phyloP scores from a whole-genome alignment of 768 basidiomycete genomes.

The Collybia mongolica region DNA sequence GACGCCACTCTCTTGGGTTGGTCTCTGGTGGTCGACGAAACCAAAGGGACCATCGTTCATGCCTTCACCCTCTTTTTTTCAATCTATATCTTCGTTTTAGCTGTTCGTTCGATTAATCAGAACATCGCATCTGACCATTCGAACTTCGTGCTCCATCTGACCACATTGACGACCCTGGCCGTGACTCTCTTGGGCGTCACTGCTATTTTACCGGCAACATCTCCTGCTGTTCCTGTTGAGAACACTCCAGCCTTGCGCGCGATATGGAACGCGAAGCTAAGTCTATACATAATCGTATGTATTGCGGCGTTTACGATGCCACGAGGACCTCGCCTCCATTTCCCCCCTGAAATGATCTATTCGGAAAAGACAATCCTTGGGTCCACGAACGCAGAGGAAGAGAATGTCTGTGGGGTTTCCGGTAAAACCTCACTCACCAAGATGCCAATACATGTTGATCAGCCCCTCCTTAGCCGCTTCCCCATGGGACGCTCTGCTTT shows the following conservation, averaged over 20 bases:
- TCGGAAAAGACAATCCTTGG: conserved; percentile 62
- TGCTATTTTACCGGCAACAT: conserved; percentile 55
- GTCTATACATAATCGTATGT: conserved; percentile 47
- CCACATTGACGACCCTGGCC: conserved; percentile 52
- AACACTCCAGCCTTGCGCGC: conserved; percentile 19
- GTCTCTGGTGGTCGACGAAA: conserved; percentile 35
- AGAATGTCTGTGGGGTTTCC: conserved; percentile 72
- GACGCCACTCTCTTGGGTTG: conserved; percentile 58
- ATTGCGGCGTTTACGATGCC: conserved; percentile 52
- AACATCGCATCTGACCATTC: conserved; percentile 38
- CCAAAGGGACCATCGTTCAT: conserved; percentile 31
- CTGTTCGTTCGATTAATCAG: conserved; percentile 51
- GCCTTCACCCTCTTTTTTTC: conserved; percentile 51
- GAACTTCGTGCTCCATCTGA: conserved; percentile 59
- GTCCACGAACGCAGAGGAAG: conserved; percentile 55
- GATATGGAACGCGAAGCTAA: conserved; percentile 55
- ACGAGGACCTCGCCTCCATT: conserved; percentile 73
- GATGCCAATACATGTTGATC: too few relatives aligned
- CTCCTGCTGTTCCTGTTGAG: conserved; percentile 23
- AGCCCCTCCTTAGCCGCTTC: conserved; percentile 43
- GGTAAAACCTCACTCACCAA: conserved; percentile 27
- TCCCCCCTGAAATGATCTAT: conserved; percentile 70
- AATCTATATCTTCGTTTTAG: conserved; percentile 56
- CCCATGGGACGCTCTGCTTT: conserved; percentile 64
- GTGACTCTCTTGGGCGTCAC: conserved; percentile 40